These are phyloP conservation scores for Exophiala lecanii-corni DNA, from an alignment of 2,329 filamentous ascomycete genomes.

Conservation along the genomic window DNA sequence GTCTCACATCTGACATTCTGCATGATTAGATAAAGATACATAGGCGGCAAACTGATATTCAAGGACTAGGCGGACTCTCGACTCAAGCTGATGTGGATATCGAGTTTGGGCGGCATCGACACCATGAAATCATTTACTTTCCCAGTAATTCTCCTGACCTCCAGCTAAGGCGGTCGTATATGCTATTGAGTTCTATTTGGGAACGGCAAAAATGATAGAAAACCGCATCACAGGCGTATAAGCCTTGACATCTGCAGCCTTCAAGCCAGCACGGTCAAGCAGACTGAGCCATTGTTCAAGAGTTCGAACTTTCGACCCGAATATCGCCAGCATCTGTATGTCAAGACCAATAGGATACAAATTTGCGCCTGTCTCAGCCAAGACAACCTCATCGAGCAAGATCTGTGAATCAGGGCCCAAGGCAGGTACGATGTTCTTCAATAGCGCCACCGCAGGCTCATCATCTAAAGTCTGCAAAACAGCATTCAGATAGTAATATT, in stretches of 20 bases:
- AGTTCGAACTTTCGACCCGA: slow-evolving; percentile 35
- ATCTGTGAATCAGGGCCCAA: slow-evolving; percentile 35
- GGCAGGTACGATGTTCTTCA: slow-evolving; percentile 31
- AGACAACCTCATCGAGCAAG: slow-evolving; percentile 41
- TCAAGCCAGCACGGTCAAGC: slow-evolving; percentile 15
- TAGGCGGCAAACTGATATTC: no score
- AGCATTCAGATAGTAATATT: slow-evolving; percentile 28
- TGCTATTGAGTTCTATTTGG: no score
- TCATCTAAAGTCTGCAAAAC: slow-evolving; percentile 29
- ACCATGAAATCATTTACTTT: no score
- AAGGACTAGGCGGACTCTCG: no score
- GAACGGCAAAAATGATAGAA: neutral
- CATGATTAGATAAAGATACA: no score
- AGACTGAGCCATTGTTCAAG: slow-evolving; percentile 31
- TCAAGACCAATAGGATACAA: slow-evolving; percentile 33
- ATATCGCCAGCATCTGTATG: slow-evolving; percentile 34
- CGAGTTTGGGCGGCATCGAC: no score
- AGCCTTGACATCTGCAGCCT: neutral
- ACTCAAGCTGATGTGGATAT: no score
- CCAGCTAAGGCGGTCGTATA: no score
- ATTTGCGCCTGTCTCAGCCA: slow-evolving; percentile 33
- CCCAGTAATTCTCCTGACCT: no score
- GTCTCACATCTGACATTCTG: no score
- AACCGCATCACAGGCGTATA: neutral
- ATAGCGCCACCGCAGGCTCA: slow-evolving; percentile 28